Evolutionary conservation across 2,329 filamentous ascomycete species (phyloP).

Genomic region (Sclerotinia glacialis): DNA sequence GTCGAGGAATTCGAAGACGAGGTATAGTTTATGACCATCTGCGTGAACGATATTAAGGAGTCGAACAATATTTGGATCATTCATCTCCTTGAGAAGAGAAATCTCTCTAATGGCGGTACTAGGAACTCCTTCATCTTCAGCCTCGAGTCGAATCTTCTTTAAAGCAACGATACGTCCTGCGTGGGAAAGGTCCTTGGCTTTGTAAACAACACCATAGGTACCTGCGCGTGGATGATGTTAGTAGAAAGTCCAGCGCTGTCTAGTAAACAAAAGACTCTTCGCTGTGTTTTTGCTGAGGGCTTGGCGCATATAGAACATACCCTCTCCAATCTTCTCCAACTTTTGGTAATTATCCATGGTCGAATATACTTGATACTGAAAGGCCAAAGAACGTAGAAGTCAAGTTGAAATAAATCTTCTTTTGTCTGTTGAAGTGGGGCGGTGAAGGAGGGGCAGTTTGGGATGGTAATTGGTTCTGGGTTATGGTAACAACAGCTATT

Average conservation of each 20-base stretch:
- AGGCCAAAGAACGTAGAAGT: constrained; percentile 35
- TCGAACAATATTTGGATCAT: constrained; percentile 83
- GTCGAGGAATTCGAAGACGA: constrained; percentile 89
- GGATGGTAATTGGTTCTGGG: constrained; percentile 22
- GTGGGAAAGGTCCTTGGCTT: constrained; percentile 80
- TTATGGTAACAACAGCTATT: constrained; percentile 25
- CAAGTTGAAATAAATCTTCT: constrained; percentile 32
- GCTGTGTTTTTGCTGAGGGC: neutral
- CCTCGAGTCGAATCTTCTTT: constrained; percentile 94
- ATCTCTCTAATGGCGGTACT: constrained; percentile 94
- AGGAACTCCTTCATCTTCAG: constrained; percentile 90
- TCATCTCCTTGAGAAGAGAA: constrained; percentile 91
- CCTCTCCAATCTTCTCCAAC: constrained; percentile 94
- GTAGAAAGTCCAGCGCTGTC: constrained; percentile 20
- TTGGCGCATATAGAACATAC: constrained; percentile 49
- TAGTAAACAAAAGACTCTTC: constrained; percentile 9
- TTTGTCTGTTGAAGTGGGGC: constrained; percentile 26
- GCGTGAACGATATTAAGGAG: constrained; percentile 91
- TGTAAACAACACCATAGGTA: constrained; percentile 94
- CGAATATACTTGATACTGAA: constrained; percentile 26
- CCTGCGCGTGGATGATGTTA: constrained; percentile 50
- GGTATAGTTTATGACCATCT: constrained; percentile 91
- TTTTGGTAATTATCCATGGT: constrained; percentile 91
- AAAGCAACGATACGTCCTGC: constrained; percentile 83
- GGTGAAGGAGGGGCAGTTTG: constrained; percentile 28